Base-by-base conservation (phyloP, 1,139 yeast genomes). In the Lodderomyces margitis region DNA sequence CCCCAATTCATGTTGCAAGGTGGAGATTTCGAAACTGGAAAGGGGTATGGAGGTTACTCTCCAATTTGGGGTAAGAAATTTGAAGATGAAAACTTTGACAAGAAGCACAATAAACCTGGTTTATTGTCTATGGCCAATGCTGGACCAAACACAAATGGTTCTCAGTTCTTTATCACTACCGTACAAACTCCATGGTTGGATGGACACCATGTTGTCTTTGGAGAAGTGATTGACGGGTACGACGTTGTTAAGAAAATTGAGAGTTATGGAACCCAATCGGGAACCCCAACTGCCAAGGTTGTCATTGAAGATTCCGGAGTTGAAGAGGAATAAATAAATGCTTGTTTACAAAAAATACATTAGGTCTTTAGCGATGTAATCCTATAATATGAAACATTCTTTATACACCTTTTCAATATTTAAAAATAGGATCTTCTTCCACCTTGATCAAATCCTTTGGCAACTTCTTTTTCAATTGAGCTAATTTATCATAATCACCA, bases 401-500 rank as follows among this genome's bases (percentile, higher is more conserved):
- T n/a, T n/a, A n/a, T n/a, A n/a, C n/a, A n/a, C n/a, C n/a, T n/a
- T n/a, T 28, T 27, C 17, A 36, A 12, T 36, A 36, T 28, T 38
- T 44, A 45, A 69, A 59, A 45, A 60, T 52, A 33, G 68, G 66
- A 49, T 69, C 61, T 44, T 56, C 54, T 44, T 62, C 68, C 27
- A 58, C 63, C 57, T 65, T 61, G 49, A 66, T 51, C 52, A 70
- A 64, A 51, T 64, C 73, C 35, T 54, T 55, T 36, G 75, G 68
- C 54, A 65, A 66, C 62, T 71, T 71, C 62, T 78, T 78, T 68
- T 80, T 82, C 59, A 86, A 73, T 46, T 83, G 84, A 35, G 85
- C 80, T 58, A 87, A 75, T 60, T 78, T 81, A 64, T 87, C 95
- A 65, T 87, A 87, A 58, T 87, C 94, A 50, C 95, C 95, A 47